Evolutionary conservation across 2,329 filamentous ascomycete genomes (phyloP).

Genomic region (Zasmidium cellare): DNA sequence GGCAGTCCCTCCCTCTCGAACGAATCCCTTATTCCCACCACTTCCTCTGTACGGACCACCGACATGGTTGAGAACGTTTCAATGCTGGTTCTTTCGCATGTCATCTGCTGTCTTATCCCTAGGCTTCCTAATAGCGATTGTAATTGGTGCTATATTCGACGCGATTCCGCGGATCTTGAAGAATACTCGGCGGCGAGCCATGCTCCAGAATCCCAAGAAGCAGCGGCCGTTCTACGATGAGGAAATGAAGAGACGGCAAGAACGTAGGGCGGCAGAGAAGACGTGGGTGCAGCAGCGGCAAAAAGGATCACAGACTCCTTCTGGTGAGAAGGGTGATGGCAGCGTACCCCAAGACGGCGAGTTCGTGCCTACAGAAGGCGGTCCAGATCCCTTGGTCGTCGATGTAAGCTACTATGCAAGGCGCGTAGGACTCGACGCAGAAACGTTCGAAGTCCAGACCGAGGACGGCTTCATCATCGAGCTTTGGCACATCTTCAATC

Average conservation of each 20-base stretch:
- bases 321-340: conserved; percentile 44
- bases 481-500: conserved; percentile 87
- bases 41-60: conserved; percentile 80
- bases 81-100: conserved; percentile 64
- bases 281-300: conserved; percentile 59
- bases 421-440: conserved; percentile 81
- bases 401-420: conserved; percentile 82
- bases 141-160: conserved; percentile 71
- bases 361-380: conserved; percentile 77
- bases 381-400: conserved; percentile 73
- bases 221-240: conserved; percentile 71
- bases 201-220: conserved; percentile 60
- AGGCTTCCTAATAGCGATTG: conserved; percentile 72
- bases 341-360: conserved; percentile 44
- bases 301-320: conserved; percentile 45
- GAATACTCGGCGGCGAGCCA: conserved; percentile 55
- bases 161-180: conserved; percentile 57
- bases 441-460: conserved; percentile 81
- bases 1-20: conserved; percentile 62
- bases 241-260: conserved; percentile 61
- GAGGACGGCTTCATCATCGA: conserved; percentile 91
- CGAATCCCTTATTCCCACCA: conserved; percentile 80
- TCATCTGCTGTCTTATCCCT: conserved; percentile 76
- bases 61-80: conserved; percentile 62
- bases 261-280: conserved; percentile 58